Evolutionary conservation across 495 filamentous ascomycete species (phyloP).

Genomic region (Daldinia caldariorum): DNA sequence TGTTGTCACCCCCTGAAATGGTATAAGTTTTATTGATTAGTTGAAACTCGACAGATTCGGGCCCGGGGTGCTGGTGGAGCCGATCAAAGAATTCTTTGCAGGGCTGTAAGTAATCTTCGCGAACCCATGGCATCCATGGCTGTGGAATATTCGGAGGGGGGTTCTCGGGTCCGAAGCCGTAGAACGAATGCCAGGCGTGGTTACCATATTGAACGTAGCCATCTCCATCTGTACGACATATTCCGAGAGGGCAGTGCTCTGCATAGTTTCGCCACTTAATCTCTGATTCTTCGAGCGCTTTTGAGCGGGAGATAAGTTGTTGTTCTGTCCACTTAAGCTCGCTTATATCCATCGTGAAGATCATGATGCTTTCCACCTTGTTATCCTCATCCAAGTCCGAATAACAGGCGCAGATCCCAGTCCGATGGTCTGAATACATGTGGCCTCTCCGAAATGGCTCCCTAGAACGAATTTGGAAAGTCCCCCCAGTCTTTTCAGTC

Average conservation of each 20-base stretch:
- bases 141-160: constrained; percentile 6
- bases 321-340: constrained; percentile 58
- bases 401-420: constrained; percentile 44
- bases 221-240: constrained; percentile 69
- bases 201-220: constrained; percentile 72
- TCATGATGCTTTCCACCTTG: constrained; percentile 43
- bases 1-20: constrained; percentile 33
- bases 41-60: constrained; percentile 39
- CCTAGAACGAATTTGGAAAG: constrained; percentile 42
- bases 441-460: constrained; percentile 34
- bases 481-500: constrained; percentile 37
- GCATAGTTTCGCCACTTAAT: constrained; percentile 73
- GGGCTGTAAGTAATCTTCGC: constrained; percentile 25
- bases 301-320: constrained; percentile 35
- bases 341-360: constrained; percentile 56
- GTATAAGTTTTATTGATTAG: constrained; percentile 32
- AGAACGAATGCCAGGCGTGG: constrained; percentile 66
- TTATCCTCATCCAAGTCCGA: constrained; percentile 45
- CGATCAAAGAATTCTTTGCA: constrained; percentile 29
- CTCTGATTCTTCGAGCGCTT: constrained; percentile 69
- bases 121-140: constrained; percentile 39
- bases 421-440: constrained; percentile 39
- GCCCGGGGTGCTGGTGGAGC: constrained; percentile 17
- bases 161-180: constrained; percentile 8
- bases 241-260: constrained; percentile 73